These are phyloP conservation scores for Colletotrichum orchidophilum DNA, from an alignment of 2,329 filamentous ascomycete species.

Conservation along the genomic window DNA sequence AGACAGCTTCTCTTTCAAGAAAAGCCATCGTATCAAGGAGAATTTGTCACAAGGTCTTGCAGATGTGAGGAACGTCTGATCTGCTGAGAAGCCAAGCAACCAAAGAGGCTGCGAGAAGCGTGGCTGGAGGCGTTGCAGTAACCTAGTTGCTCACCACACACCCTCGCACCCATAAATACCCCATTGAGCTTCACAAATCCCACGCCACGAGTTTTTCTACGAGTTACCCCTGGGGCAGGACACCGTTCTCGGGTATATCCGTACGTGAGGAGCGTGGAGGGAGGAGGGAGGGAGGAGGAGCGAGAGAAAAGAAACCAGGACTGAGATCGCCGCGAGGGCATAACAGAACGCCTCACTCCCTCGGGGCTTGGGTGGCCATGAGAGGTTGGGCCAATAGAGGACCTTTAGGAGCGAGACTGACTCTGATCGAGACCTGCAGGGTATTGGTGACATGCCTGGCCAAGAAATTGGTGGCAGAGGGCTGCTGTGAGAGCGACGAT, in stretches of 20 bases:
- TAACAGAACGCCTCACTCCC: conserved; percentile 25
- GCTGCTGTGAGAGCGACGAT: neutral
- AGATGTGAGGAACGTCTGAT: neutral
- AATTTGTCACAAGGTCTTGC: neutral
- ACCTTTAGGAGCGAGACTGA: conserved; percentile 30
- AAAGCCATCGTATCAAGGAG: neutral
- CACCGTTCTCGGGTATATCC: conserved; percentile 19
- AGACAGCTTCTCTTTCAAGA: neutral
- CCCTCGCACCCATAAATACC: neutral
- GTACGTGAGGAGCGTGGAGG: neutral
- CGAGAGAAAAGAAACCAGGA: conserved; percentile 1
- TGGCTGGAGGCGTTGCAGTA: neutral
- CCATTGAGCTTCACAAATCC: neutral
- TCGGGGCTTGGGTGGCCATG: conserved; percentile 25
- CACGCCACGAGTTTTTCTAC: neutral
- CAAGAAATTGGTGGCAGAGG: conserved; percentile 23
- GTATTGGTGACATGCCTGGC: conserved; percentile 28
- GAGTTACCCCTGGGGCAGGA: neutral
- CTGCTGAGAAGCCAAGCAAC: neutral
- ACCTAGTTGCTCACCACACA: neutral
- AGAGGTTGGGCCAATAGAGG: conserved; percentile 29
- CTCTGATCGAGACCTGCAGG: conserved; percentile 31
- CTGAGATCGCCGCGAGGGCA: conserved; percentile 18
- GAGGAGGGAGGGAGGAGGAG: neutral
- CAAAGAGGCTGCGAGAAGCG: neutral